Evolutionary conservation across 2,329 filamentous ascomycete species (phyloP), one percentile per base, ranked within the genome.

Genomic region (Tolypocladium paradoxum): DNA sequence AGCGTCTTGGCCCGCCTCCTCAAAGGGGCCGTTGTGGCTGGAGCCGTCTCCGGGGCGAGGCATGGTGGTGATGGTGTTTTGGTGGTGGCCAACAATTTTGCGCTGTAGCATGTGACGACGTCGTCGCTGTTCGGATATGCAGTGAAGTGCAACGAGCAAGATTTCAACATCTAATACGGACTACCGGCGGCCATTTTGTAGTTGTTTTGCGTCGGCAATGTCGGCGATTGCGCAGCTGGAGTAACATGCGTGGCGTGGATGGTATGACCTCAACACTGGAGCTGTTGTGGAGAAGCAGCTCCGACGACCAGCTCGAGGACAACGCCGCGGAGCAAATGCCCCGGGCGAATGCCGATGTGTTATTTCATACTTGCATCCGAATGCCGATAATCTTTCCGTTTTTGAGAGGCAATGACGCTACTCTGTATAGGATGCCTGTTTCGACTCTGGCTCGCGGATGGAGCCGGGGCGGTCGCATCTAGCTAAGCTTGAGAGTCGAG

Each of bases 21-120:
- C 60, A 55, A 71, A 64, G 53, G 68, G 69, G 54, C 72, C 72
- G 64, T 78, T 77, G 65, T 78, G 66, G 53, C 70, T 68, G 57
- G 68, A 69, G 51, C 73, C 73, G 61, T 74, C 72, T 73, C 75
- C 75, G 55, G 73, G 65, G 62, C 74, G 73, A 72, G 76, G 75
- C 76, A 78, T 78, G 54, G 53, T 73, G 63, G 49, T 16, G 18
- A 35, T 51, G 22, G 20, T 29, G 34, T 11, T 34, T 45, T 45
- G n/a, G 36, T 29, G 24, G 49, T 46, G 49, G 29, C 33, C 20
- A n/a, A n/a, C 24, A 6, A 20, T 48, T 36, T 36, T 16, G 22
- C 8, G 38, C 5, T 43, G 38, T 14, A 24, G 12, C 14, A 43
- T 27, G 38, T 43, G 38, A 43, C 20, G 12, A 24, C 14, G 38